phyloP scores from a whole-genome alignment of 2,329 filamentous ascomycete genomes.

The Dothiorella sarmentorum region DNA sequence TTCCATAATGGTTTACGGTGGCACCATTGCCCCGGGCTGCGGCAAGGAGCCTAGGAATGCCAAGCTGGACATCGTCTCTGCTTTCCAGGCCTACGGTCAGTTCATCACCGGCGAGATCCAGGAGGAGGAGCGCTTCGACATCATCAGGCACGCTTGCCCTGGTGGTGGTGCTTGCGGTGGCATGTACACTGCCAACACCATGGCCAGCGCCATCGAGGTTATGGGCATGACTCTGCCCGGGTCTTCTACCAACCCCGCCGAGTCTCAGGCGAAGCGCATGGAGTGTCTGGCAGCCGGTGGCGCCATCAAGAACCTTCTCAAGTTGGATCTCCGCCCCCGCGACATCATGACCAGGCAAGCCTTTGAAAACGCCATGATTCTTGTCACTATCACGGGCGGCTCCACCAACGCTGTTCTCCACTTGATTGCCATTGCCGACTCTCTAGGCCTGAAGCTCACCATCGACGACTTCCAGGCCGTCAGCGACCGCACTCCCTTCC shows the following conservation, averaged over 20 bases:
- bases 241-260: slow-evolving; percentile 50
- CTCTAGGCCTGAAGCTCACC: slow-evolving; percentile 48
- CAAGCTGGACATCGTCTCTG: slow-evolving; percentile 89
- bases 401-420: slow-evolving; percentile 52
- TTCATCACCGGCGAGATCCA: slow-evolving; percentile 88
- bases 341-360: slow-evolving; percentile 50
- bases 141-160: slow-evolving; percentile 87
- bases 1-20: slow-evolving; percentile 96
- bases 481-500: slow-evolving; percentile 48
- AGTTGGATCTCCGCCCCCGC: slow-evolving; percentile 48
- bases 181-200: slow-evolving; percentile 60
- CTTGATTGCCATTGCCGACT: slow-evolving; percentile 50
- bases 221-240: slow-evolving; percentile 52
- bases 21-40: slow-evolving; percentile 89
- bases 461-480: slow-evolving; percentile 52
- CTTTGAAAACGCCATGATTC: slow-evolving; percentile 51
- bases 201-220: slow-evolving; percentile 50
- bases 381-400: slow-evolving; percentile 50
- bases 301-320: slow-evolving; percentile 50
- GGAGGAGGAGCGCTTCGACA: slow-evolving; percentile 88
- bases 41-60: slow-evolving; percentile 61
- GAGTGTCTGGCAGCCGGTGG: slow-evolving; percentile 50
- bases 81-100: slow-evolving; percentile 96
- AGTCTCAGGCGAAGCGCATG: slow-evolving; percentile 49
- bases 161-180: slow-evolving; percentile 80